Percentiles rank a stretch among this genome's conserved stretches.
These are phyloP conservation scores for Phytophthora multivora DNA, from an alignment of 352 stramenopile genomes.

Conservation along the genomic window DNA sequence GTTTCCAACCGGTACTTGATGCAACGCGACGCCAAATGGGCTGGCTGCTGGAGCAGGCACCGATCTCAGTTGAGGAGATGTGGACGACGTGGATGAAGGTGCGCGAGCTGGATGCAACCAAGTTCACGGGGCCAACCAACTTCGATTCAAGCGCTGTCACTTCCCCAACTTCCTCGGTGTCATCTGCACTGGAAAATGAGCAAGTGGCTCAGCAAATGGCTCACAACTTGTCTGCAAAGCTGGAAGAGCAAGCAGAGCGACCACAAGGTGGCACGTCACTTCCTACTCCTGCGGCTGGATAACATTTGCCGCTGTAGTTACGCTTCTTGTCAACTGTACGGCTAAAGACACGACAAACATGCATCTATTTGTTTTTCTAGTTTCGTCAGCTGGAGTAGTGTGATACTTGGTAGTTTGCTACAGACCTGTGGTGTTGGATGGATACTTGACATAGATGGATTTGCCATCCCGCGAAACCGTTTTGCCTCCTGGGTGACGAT, in stretches of 20 bases:
- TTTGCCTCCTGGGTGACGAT: constrained; percentile 61
- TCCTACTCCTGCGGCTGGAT: constrained; percentile 25
- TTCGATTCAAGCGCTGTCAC: constrained; percentile 26
- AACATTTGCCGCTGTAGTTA: constrained; percentile 3
- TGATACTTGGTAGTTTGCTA: constrained; percentile 23
- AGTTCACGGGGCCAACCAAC: constrained; percentile 41
- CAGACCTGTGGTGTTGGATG: constrained; percentile 21
- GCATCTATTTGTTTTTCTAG: constrained; percentile 27
- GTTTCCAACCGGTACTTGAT: constrained; percentile 82
- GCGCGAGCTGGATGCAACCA: constrained; percentile 69
- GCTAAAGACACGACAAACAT: constrained; percentile 14
- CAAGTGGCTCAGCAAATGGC: constrained; percentile 31
- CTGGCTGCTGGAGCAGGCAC: constrained; percentile 81
- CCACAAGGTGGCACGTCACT: constrained; percentile 8
- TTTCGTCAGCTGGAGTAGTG: constrained; percentile 23
- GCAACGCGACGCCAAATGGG: constrained; percentile 79
- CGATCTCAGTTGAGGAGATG: constrained; percentile 77
- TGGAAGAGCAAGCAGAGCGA: constrained; percentile 14
- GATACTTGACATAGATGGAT: constrained; percentile 62
- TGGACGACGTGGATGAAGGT: constrained; percentile 87
- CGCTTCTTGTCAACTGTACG: neutral
- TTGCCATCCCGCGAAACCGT: constrained; percentile 54
- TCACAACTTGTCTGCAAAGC: constrained; percentile 13
- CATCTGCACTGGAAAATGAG: constrained; percentile 26
- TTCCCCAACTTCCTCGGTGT: constrained; percentile 21